Conservation (phyloP, 495 filamentous ascomycete species). For the Clavariopsis aquatica region DNA sequence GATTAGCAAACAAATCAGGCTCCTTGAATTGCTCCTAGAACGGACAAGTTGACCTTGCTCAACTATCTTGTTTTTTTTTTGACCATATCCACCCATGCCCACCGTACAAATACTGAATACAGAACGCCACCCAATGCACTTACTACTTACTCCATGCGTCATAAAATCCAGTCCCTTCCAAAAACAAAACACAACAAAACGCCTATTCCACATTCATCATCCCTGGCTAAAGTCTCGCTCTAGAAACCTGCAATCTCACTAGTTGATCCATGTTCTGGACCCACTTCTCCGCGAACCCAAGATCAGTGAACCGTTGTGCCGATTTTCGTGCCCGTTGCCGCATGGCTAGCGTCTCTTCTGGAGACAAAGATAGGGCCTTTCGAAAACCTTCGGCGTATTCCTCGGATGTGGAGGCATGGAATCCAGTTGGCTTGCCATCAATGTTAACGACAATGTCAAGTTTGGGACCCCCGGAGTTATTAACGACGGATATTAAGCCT, state of each 20-base stretch:
- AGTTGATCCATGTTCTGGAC: slow-evolving; percentile 67
- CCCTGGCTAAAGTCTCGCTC: background rate
- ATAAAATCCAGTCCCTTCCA: background rate
- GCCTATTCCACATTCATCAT: background rate
- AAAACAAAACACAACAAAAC: background rate
- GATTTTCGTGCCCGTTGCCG: slow-evolving; percentile 71
- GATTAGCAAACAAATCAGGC: too few relatives aligned
- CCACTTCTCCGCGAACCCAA: slow-evolving; percentile 79
- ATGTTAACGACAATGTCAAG: slow-evolving; percentile 84
- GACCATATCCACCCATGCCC: too few relatives aligned
- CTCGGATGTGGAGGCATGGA: slow-evolving; percentile 71
- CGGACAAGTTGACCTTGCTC: too few relatives aligned
- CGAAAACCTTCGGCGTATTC: slow-evolving; percentile 80
- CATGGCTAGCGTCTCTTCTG: slow-evolving; percentile 69
- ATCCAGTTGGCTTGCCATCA: slow-evolving; percentile 76
- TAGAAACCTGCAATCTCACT: slow-evolving; percentile 52
- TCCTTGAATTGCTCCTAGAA: too few relatives aligned
- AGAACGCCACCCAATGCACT: background rate
- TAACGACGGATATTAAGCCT: slow-evolving; percentile 85
- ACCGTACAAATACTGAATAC: background rate
- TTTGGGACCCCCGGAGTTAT: slow-evolving; percentile 88
- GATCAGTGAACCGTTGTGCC: slow-evolving; percentile 82
- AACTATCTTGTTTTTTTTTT: too few relatives aligned
- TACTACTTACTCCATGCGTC: too few relatives aligned
- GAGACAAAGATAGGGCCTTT: slow-evolving; percentile 66